phyloP scores from a whole-genome alignment of 495 filamentous ascomycete genomes.

The Penicillium pancosmium region DNA sequence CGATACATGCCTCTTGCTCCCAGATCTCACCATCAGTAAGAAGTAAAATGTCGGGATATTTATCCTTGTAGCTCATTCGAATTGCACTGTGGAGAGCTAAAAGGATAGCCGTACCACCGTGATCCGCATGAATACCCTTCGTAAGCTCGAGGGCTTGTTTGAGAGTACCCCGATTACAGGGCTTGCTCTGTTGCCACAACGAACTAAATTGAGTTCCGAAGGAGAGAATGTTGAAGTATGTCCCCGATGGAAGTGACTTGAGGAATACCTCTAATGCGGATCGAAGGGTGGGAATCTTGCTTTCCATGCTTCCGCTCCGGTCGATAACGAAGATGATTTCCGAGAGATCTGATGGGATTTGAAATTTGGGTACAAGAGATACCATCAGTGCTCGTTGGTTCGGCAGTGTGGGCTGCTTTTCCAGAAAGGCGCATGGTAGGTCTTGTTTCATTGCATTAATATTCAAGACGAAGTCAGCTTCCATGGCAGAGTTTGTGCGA shows the following conservation, averaged over 20 bases:
- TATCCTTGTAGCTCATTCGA: slow-evolving; percentile 2
- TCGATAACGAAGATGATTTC: slow-evolving; percentile 18
- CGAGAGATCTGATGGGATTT: slow-evolving; percentile 5
- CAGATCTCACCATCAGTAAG: slow-evolving; percentile 12
- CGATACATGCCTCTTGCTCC: slow-evolving; percentile 2
- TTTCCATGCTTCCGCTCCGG: slow-evolving; percentile 12
- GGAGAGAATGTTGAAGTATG: slow-evolving; percentile 12
- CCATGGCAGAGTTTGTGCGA: slow-evolving; percentile 43
- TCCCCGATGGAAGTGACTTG: slow-evolving; percentile 10
- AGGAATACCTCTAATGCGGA: slow-evolving; percentile 6
- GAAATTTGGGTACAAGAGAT: slow-evolving; percentile 17
- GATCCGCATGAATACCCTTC: slow-evolving; percentile 43
- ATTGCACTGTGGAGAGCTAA: slow-evolving; percentile 1
- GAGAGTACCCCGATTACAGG: slow-evolving; percentile 56
- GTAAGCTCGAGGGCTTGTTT: slow-evolving; percentile 53
- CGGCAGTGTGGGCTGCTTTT: slow-evolving; percentile 13
- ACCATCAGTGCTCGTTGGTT: slow-evolving; percentile 16
- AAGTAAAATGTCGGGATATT: slow-evolving; percentile 9
- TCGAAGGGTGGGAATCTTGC: slow-evolving; percentile 8
- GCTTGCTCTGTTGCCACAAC: slow-evolving; percentile 59
- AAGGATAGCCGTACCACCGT: slow-evolving; percentile 13
- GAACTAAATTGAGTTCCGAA: not conserved
- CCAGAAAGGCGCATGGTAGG: slow-evolving; percentile 14
- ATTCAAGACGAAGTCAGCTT: slow-evolving; percentile 48
- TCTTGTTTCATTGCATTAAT: slow-evolving; percentile 14